phyloP scores from a whole-genome alignment of 1,139 yeast species.

The Yamadazyma atmosphaerica region DNA sequence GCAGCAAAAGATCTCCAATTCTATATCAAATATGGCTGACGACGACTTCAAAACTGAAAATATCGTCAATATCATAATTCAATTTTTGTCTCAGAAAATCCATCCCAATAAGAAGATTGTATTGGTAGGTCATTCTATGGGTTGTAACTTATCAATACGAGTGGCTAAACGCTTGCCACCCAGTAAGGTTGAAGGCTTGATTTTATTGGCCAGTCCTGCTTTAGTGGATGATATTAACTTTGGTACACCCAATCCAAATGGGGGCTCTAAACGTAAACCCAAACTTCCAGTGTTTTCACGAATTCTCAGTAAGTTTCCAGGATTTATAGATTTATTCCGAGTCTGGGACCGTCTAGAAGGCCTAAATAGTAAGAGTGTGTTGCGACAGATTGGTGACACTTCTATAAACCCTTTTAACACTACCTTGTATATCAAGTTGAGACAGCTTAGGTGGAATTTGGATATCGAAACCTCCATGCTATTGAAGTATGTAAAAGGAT shows the following conservation, averaged over 20 bases:
- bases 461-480: slow-evolving; percentile 59
- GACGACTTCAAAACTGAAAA: slow-evolving; percentile 48
- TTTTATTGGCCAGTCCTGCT: slow-evolving; percentile 58
- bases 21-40: slow-evolving; percentile 37
- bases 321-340: slow-evolving; percentile 55
- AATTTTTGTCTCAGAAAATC: slow-evolving; percentile 39
- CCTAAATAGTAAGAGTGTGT: slow-evolving; percentile 55
- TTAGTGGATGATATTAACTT: slow-evolving; percentile 26
- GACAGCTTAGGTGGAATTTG: slow-evolving; percentile 72
- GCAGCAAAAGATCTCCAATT: slow-evolving; percentile 27
- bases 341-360: slow-evolving; percentile 65
- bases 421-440: slow-evolving; percentile 43
- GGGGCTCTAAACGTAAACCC: background rate
- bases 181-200: slow-evolving; percentile 43
- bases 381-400: slow-evolving; percentile 43
- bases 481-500: slow-evolving; percentile 53
- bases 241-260: slow-evolving; percentile 2
- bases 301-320: slow-evolving; percentile 44
- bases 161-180: slow-evolving; percentile 45
- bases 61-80: slow-evolving; percentile 46
- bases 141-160: slow-evolving; percentile 55
- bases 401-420: slow-evolving; percentile 26
- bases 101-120: slow-evolving; percentile 51
- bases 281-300: background rate
- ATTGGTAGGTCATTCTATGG: slow-evolving; percentile 76